Percentiles rank a stretch among this genome's conserved stretches.
These are phyloP conservation scores for Colletotrichum noveboracense DNA, from an alignment of 2,329 filamentous ascomycete genomes.

Conservation along the genomic window DNA sequence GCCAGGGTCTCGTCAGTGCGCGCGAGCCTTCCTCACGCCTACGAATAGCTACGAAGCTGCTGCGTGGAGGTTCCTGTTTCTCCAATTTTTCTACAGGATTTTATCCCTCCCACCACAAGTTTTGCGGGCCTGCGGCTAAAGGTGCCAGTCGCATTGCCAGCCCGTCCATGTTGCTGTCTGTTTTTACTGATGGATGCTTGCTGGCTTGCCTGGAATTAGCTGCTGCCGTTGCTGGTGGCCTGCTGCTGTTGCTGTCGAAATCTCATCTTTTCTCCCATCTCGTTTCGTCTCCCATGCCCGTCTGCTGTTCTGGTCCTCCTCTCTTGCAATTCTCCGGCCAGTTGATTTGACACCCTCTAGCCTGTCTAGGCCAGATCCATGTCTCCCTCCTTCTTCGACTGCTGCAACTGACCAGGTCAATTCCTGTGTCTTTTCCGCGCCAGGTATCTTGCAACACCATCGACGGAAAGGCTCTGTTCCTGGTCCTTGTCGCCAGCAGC, in stretches of 20 bases:
- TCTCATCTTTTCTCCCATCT: slow-evolving; percentile 4
- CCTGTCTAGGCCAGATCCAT: neutral
- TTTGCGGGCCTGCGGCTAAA: slow-evolving; percentile 6
- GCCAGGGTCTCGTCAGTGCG: slow-evolving; percentile 15
- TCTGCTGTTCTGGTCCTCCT: neutral
- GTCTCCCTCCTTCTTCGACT: neutral
- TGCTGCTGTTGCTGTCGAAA: neutral
- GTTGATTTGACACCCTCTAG: slow-evolving; percentile 8
- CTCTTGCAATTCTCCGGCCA: neutral
- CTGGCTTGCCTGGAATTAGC: neutral
- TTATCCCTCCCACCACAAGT: slow-evolving; percentile 12
- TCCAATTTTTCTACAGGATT: slow-evolving; percentile 18
- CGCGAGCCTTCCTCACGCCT: neutral
- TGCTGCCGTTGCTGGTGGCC: neutral
- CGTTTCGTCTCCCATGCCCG: neutral
- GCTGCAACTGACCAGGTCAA: slow-evolving; percentile 8
- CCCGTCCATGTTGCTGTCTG: neutral
- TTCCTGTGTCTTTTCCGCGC: neutral
- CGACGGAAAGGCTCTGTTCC: slow-evolving; percentile 12
- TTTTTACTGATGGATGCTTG: neutral
- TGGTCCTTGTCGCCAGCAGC: slow-evolving; percentile 18
- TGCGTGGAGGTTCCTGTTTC: slow-evolving; percentile 5
- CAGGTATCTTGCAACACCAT: neutral
- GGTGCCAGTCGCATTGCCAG: neutral
- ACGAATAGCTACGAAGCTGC: neutral